Evolutionary conservation across 345 rosid species (phyloP), one percentile per base, ranked within the genome.

Genomic region (Arabidopsis arenosa): DNA sequence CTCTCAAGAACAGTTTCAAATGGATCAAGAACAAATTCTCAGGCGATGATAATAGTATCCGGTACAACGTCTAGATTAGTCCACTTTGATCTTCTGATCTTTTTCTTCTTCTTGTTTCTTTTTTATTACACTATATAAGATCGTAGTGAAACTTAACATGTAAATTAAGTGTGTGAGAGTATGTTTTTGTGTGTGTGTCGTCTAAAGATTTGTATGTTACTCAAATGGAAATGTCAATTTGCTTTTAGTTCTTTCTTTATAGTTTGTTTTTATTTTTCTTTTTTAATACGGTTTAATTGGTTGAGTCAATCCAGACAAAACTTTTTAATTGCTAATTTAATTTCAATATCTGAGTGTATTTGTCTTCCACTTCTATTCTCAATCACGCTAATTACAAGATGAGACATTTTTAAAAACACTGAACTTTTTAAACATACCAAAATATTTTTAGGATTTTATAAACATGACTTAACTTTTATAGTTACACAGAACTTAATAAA

Each of bases 1-100:
- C 88, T 74, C 76, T 92, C 2, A 86, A 89, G 72, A 92, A 66
- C 83, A 89, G 97, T 84, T 87, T 94, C 82, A 92, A 92, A 81
- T 94, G 98, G 98, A 87, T 94, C 87, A 90, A 94, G 87, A 85
- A 57, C 87, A 94, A 94, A 83, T 72, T 89, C 37, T 81, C 70
- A 17, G 86, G 86, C 33, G 82, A 74, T 48, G 81, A 78, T 73
- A 52, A 9, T 60, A 66, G 17, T 49, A 77, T 71, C 36, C 72
- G 80, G 35, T 77, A 77, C 68, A 77, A 21, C 76, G 76, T 77
- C 76, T 77, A 77, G 76, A 45, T 18, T 73, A 54, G 5, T 48
- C 48, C 48, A 35, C 43, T 69, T 47, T 70, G 13, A 63, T 55
- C 39, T 26, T 65, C 30, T 76, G 58, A 35, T 43, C 4, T 33